A percentile compares a stretch with the other conserved stretches of the same genome.
Evolutionary conservation across 768 basidiomycete genomes (phyloP).

Genomic region (Termitomyces sp.): DNA sequence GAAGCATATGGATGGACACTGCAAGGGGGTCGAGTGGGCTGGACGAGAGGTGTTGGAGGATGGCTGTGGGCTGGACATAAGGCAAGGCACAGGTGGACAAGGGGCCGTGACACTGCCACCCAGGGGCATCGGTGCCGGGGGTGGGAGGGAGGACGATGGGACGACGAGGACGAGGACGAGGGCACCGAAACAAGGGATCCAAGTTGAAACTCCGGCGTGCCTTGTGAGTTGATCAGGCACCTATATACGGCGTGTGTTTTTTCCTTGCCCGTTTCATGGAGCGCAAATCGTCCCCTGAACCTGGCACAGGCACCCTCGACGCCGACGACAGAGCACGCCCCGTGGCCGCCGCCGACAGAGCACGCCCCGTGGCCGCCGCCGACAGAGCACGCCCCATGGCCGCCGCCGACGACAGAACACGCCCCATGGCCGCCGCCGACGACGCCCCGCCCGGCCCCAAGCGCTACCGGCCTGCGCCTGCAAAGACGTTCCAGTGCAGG

Average conservation of each 20-base stretch:
- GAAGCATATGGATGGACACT: no score
- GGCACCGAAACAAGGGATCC: no score
- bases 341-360: conserved; percentile 24
- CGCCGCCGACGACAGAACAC: no score
- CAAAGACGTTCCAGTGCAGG: conserved; percentile 93
- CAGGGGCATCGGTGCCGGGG: no score
- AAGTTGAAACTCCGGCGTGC: conserved; percentile 11
- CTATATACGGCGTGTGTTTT: conserved; percentile 12
- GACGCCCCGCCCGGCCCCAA: conserved; percentile 30
- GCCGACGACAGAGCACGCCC: conserved; percentile 3
- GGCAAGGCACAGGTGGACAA: not conserved
- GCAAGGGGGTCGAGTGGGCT: no score
- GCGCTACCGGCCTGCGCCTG: conserved; percentile 77
- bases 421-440: conserved; percentile 23
- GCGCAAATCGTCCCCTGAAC: conserved; percentile 27
- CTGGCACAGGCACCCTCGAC: conserved; percentile 17
- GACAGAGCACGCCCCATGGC: no score
- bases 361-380: no score
- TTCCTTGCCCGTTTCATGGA: conserved; percentile 21
- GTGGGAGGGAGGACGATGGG: no score
- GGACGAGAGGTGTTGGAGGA: no score
- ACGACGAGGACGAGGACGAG: no score
- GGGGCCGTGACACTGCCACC: no score
- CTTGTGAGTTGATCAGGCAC: conserved; percentile 23
- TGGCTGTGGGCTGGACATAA: no score